Conservation (phyloP, 352 stramenopile genomes). For the Pythium dissotocum region DNA sequence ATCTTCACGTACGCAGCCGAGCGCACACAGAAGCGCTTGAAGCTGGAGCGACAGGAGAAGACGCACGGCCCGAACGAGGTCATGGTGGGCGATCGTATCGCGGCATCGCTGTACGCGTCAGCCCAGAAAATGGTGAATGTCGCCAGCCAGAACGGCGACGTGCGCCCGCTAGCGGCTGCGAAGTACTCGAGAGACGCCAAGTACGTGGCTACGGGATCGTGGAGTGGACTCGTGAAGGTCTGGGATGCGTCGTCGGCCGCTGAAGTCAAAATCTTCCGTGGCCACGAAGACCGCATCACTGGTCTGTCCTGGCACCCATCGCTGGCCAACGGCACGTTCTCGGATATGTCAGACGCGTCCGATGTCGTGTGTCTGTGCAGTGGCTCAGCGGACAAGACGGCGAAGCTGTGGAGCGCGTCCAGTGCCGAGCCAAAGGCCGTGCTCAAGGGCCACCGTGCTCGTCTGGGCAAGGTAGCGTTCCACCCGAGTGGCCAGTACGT, state of each 20-base stretch:
- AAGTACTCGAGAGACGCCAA: constrained; percentile 61
- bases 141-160: constrained; percentile 94
- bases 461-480: constrained; percentile 90
- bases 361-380: constrained; percentile 72
- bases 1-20: constrained; percentile 84
- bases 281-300: constrained; percentile 88
- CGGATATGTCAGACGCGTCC: constrained; percentile 58
- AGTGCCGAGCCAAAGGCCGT: constrained; percentile 57
- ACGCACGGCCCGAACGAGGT: constrained; percentile 38
- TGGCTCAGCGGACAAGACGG: constrained; percentile 77
- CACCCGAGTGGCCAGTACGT: constrained; percentile 93
- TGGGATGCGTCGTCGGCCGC: constrained; percentile 86
- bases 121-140: constrained; percentile 81
- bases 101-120: constrained; percentile 79
- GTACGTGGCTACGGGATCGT: constrained; percentile 89
- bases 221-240: constrained; percentile 93
- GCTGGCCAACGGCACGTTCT: constrained; percentile 33
- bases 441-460: constrained; percentile 69
- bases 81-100: constrained; percentile 63
- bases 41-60: constrained; percentile 50
- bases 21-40: constrained; percentile 57
- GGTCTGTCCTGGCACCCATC: constrained; percentile 84
- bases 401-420: constrained; percentile 66
- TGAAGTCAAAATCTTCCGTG: constrained; percentile 76
- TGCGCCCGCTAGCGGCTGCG: constrained; percentile 85